Base-by-base conservation (phyloP, 1,139 yeast genomes). In the Nakaseomyces sp. region DNA sequence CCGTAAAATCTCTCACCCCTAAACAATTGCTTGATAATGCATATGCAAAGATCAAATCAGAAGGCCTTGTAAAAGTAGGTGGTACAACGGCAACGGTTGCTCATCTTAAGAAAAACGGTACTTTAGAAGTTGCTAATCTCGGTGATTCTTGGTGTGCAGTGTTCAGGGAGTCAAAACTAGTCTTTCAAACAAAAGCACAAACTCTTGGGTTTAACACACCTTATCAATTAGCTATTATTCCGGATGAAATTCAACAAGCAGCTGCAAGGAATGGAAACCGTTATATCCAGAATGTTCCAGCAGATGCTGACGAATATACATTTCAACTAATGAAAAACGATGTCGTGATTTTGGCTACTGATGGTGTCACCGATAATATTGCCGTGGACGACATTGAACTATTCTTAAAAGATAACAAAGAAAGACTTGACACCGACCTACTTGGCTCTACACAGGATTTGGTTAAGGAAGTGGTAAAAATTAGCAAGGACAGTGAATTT, bases 121-220 rank as follows among this genome's bases (percentile, higher is more conserved):
- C 64, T 30, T 62, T 91, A 30, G 67, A 69, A 37, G 81, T 87
- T 0, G 83, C 93, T 3, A 91, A 89, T 57, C 67, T 91, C 45
- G 98, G 98, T 6, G 98, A 91, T 61, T 88, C 96, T 2, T 93
- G 96, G 81, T 86, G 88, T 64, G 89, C 95, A 20, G 76, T 89
- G 8, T 85, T 88, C 62, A 70, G 95, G 50, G 70, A 78, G 45
- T 76, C 74, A 52, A 69, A 75, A 52, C 69, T 88, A 38, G 70
- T 83, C 6, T 65, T 74, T 31, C 82, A 83, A 57, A 84, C 95
- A 0, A 71, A 71, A 47, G 81, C 84, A 51, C 96, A 88, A 67
- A 80, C 89, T 2, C 91, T 87, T 56, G 85, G 80, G 43, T 89
- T 89, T 68, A 89, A 89, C 60, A 88, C 96, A 1, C 96, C 96